Evolutionary conservation across 805 yeast genomes (phyloP).

Genomic region (Lipomyces orientalis): DNA sequence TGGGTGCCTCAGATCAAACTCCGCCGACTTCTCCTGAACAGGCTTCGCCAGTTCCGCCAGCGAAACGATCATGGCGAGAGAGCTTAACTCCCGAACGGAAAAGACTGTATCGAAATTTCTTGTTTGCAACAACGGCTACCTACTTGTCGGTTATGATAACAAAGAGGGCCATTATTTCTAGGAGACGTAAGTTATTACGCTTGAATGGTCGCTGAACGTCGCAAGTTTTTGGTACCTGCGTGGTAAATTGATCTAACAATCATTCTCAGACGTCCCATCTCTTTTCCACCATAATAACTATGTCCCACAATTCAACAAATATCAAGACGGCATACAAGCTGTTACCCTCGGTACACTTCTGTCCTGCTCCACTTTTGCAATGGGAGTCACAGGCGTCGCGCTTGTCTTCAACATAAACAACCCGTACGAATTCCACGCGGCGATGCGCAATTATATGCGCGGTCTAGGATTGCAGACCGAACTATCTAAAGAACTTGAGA

Average conservation of each 20-base stretch:
- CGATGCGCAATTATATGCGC: constrained; percentile 64
- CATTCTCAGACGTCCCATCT: constrained; percentile 58
- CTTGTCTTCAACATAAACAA: constrained; percentile 76
- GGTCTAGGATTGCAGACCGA: constrained; percentile 50
- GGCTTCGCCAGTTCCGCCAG: constrained; percentile 1
- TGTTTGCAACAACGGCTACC: constrained; percentile 30
- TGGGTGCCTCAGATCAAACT: constrained; percentile 12
- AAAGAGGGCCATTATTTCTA: constrained; percentile 21
- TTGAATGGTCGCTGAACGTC: background rate
- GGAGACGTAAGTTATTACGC: constrained; percentile 27
- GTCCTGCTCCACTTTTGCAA: constrained; percentile 69
- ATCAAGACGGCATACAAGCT: constrained; percentile 78
- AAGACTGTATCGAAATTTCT: constrained; percentile 26
- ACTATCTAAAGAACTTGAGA: constrained; percentile 16
- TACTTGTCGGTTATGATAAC: constrained; percentile 27
- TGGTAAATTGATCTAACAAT: background rate
- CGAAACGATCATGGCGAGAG: background rate
- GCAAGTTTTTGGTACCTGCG: background rate
- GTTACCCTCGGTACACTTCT: constrained; percentile 74
- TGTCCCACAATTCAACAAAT: constrained; percentile 74
- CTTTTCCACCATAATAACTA: constrained; percentile 79
- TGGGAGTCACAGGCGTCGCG: constrained; percentile 72
- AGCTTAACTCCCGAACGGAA: constrained; percentile 32
- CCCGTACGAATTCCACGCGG: constrained; percentile 69
- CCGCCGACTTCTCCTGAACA: background rate